Conservation (phyloP, 148 eudicot genomes). For the Amaranthus hypochondriacus region DNA sequence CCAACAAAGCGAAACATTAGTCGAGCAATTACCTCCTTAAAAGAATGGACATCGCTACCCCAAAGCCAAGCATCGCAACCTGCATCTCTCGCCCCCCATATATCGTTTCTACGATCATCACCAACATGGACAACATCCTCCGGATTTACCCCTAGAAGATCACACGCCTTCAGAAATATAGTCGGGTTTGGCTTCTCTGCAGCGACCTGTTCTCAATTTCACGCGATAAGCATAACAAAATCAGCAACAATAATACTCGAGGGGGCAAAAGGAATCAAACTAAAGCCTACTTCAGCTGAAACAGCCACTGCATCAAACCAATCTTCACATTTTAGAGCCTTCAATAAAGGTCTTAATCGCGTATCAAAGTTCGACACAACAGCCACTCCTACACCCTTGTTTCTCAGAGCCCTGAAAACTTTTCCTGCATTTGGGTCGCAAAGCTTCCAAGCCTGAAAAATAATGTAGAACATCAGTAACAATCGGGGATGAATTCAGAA, state of each 20-base stretch:
- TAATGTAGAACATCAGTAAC: not conserved
- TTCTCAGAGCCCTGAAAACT: constrained; percentile 70
- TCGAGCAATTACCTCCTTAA: constrained; percentile 65
- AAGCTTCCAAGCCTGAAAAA: constrained; percentile 89
- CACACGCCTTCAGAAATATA: constrained; percentile 91
- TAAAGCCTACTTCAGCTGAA: constrained; percentile 78
- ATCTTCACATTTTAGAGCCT: constrained; percentile 82
- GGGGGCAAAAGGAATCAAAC: not conserved
- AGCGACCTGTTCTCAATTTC: constrained; percentile 53
- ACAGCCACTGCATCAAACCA: constrained; percentile 99
- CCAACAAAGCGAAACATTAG: not conserved
- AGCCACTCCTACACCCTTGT: constrained; percentile 82
- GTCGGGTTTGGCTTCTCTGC: constrained; percentile 99
- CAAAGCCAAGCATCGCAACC: constrained; percentile 99
- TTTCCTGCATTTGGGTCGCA: constrained; percentile 87
- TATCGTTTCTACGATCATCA: constrained; percentile 92
- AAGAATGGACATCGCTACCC: constrained; percentile 93
- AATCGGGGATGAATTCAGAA: not conserved
- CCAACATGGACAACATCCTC: constrained; percentile 98
- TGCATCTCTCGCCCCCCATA: constrained; percentile 99
- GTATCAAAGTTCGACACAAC: constrained; percentile 95
- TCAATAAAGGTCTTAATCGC: constrained; percentile 70
- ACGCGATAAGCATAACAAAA: not conserved
- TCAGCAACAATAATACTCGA: not conserved
- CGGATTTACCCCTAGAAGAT: constrained; percentile 72